Percentiles rank a stretch among this genome's conserved stretches.
These are phyloP conservation scores for Tricladium varicosporioides DNA, from an alignment of 2,329 filamentous ascomycete genomes.

Conservation along the genomic window DNA sequence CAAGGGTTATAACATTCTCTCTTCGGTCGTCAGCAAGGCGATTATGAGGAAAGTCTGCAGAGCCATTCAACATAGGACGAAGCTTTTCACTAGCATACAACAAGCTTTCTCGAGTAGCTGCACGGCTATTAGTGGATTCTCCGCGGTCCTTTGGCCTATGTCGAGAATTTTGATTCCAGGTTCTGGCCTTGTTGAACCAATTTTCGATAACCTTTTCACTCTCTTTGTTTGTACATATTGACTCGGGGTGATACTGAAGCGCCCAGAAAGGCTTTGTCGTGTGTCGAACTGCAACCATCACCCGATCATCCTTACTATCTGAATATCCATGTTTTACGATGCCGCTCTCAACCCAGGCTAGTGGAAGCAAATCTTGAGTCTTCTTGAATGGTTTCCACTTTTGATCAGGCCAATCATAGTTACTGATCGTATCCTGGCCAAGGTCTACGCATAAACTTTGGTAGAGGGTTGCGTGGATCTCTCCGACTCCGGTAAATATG, in stretches of 20 bases:
- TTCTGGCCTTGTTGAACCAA: conserved; percentile 57
- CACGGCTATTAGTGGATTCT: conserved; percentile 19
- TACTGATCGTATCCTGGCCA: conserved; percentile 24
- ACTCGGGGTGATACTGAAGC: conserved; percentile 71
- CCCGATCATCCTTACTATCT: conserved; percentile 33
- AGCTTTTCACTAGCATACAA: conserved; percentile 20
- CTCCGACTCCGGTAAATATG: conserved; percentile 31
- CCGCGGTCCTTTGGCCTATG: conserved; percentile 5
- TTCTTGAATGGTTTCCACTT: conserved; percentile 25
- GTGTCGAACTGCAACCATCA: conserved; percentile 63
- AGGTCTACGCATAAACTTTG: conserved; percentile 40
- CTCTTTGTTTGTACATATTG: conserved; percentile 60
- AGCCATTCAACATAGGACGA: conserved; percentile 6
- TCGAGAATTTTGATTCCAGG: conserved; percentile 41
- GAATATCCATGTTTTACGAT: conserved; percentile 22
- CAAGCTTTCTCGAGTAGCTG: conserved; percentile 28
- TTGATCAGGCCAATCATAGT: conserved; percentile 20
- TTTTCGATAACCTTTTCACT: conserved; percentile 53
- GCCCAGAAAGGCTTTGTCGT: conserved; percentile 61
- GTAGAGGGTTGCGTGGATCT: conserved; percentile 38
- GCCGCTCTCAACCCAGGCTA: conserved; percentile 35
- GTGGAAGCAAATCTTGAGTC: conserved; percentile 29
- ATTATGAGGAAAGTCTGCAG: conserved; percentile 1
- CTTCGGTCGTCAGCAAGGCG: background rate
- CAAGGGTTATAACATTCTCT: background rate